Percentiles rank a stretch among this genome's conserved stretches.
phyloP scores from a whole-genome alignment of 805 yeast genomes.

The Tetrapisispora arboricola region DNA sequence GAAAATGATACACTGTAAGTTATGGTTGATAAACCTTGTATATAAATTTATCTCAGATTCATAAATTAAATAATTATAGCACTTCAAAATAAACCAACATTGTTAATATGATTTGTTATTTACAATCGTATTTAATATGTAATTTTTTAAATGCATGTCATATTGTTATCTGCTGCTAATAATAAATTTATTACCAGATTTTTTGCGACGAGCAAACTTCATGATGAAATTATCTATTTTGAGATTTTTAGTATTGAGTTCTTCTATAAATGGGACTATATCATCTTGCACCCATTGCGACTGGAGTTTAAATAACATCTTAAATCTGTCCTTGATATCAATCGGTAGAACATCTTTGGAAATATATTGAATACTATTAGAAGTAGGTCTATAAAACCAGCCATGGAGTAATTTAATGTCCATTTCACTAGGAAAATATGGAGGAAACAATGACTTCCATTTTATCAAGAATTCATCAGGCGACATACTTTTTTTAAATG shows the following conservation, averaged over 20 bases:
- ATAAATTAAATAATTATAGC: too few relatives aligned
- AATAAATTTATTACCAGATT: slow-evolving; percentile 33
- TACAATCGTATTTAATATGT: too few relatives aligned
- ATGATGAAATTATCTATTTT: slow-evolving; percentile 50
- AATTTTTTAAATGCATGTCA: too few relatives aligned
- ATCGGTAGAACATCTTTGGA: slow-evolving; percentile 38
- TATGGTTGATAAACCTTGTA: too few relatives aligned
- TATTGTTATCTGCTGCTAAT: slow-evolving; percentile 24
- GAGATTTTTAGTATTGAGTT: slow-evolving; percentile 42
- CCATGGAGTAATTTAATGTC: slow-evolving; percentile 47
- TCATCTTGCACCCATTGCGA: slow-evolving; percentile 52
- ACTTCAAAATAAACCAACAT: too few relatives aligned
- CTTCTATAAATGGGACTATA: slow-evolving; percentile 52
- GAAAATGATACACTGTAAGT: too few relatives aligned
- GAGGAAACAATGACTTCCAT: slow-evolving; percentile 56
- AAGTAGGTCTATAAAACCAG: slow-evolving; percentile 38
- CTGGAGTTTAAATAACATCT: slow-evolving; percentile 43
- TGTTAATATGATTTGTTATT: too few relatives aligned
- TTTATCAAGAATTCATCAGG: slow-evolving; percentile 49
- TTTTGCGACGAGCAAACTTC: slow-evolving; percentile 51
- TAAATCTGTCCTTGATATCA: slow-evolving; percentile 41
- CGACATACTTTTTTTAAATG: slow-evolving; percentile 23
- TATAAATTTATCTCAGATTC: too few relatives aligned
- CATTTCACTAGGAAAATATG: slow-evolving; percentile 49
- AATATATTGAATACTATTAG: slow-evolving; percentile 44